Evolutionary conservation across 805 yeast genomes (phyloP), one percentile per base, ranked within the genome.

Genomic region (Metschnikowia santaceciliae): DNA sequence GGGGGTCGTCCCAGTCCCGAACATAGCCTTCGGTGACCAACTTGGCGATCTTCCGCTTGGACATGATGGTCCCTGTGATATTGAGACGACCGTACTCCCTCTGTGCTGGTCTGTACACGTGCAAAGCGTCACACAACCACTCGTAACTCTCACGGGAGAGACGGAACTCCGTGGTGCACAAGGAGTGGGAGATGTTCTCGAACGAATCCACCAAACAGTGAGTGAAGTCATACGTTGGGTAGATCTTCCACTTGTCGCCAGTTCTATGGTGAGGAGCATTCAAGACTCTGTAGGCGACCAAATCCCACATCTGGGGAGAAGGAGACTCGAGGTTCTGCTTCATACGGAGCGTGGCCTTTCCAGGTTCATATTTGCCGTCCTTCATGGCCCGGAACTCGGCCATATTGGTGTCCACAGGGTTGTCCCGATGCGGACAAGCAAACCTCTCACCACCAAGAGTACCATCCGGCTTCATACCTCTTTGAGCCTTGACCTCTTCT

Each of bases 231-330:
- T 94, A 94, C 22, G 99, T 94, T 59, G 99, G 99, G 65, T 94
- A 94, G 54, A 94, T 92, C 72, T 87, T 89, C 99, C 99, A 94
- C 71, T 88, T 88, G 65, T 82, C 86, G 50, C 98, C 99, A 11
- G 99, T 94, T 73, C 98, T 85, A 71, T 92, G 96, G 71, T 94
- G 99, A 33, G 90, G 82, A 13, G 96, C 90, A 61, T 92, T 80
- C 61, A 94, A 77, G 3, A 94, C 96, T 68, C 99, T 82, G 74
- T 94, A 94, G 11, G 99, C 99, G 55, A 94, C 94, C 57, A 94
- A 79, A 72, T 94, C 99, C 99, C 99, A 94, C 99, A 94, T 94
- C 74, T 94, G 99, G 15, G 99, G 99, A 56, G 89, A 88, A 56
- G 97, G 96, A 15, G 94, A 87, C 7, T 70, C 66, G 56, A 94